Conservation (phyloP, 2,329 filamentous ascomycete species). For the Macroventuria anomochaeta region DNA sequence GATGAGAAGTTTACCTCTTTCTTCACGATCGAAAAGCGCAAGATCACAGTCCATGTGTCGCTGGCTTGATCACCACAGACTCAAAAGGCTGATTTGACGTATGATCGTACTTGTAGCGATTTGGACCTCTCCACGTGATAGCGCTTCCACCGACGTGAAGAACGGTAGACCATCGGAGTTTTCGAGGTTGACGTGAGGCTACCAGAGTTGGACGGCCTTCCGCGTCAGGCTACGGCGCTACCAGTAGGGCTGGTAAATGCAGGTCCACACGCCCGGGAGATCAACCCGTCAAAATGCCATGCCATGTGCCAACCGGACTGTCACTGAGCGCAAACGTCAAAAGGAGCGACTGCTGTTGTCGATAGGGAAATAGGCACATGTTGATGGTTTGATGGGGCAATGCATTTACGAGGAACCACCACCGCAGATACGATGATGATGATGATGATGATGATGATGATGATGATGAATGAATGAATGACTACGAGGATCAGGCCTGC, state of each 20-base stretch:
- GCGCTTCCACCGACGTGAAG: neutral
- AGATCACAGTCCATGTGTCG: no score
- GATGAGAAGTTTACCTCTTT: no score
- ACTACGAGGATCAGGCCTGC: slow-evolving; percentile 12
- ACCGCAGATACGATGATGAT: neutral
- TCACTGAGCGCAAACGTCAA: neutral
- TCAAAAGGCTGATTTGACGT: no score
- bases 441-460: neutral
- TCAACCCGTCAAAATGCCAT: slow-evolving; percentile 4
- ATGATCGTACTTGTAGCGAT: no score
- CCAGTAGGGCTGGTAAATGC: neutral
- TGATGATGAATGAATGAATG: neutral
- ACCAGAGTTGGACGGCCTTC: slow-evolving; percentile 1
- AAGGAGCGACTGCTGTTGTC: neutral
- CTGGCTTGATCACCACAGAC: no score
- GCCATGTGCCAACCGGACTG: slow-evolving; percentile 1
- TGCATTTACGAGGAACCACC: neutral
- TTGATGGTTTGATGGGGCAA: neutral
- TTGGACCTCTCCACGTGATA: neutral
- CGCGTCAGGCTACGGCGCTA: neutral
- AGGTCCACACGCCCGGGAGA: slow-evolving; percentile 14
- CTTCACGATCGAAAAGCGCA: no score
- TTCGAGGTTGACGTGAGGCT: slow-evolving; percentile 1
- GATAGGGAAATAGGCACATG: neutral
- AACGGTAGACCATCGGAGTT: slow-evolving; percentile 8